Evolutionary conservation across 192 early-diverging fungal genomes (phyloP).

Genomic region (Lobulomyces angularis): DNA sequence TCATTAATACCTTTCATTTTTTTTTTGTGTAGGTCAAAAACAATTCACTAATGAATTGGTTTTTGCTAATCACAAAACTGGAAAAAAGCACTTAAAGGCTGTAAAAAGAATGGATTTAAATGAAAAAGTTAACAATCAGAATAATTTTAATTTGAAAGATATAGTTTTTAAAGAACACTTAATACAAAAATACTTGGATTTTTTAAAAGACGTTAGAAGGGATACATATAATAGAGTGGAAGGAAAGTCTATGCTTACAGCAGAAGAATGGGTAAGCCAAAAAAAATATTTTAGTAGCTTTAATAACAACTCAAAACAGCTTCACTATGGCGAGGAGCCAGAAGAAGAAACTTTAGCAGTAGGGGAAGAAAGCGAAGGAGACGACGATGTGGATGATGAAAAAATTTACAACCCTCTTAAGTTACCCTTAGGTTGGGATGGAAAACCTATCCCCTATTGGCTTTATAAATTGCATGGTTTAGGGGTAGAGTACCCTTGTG

Average conservation of each 20-base stretch:
- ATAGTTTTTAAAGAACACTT: constrained; percentile 14
- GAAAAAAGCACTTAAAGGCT: constrained; percentile 86
- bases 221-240: constrained; percentile 42
- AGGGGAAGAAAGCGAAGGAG: constrained; percentile 35
- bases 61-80: constrained; percentile 69
- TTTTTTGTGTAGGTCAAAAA: constrained; percentile 40
- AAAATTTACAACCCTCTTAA: constrained; percentile 96
- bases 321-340: background rate
- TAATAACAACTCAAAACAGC: background rate
- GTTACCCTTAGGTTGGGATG: constrained; percentile 91
- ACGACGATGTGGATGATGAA: constrained; percentile 64
- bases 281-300: background rate
- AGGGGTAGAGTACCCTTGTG: constrained; percentile 86
- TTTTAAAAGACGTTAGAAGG: constrained; percentile 38
- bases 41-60: constrained; percentile 75
- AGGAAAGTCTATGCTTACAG: constrained; percentile 30
- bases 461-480: constrained; percentile 94
- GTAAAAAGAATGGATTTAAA: constrained; percentile 28
- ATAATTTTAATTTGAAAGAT: constrained; percentile 13
- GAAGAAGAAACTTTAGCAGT: background rate
- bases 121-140: constrained; percentile 1
- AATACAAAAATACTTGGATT: constrained; percentile 13
- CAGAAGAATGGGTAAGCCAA: background rate
- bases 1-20: background rate
- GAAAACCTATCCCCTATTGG: constrained; percentile 98